Conservation (phyloP, 495 filamentous ascomycete genomes). For the Aspergillus hancockii region DNA sequence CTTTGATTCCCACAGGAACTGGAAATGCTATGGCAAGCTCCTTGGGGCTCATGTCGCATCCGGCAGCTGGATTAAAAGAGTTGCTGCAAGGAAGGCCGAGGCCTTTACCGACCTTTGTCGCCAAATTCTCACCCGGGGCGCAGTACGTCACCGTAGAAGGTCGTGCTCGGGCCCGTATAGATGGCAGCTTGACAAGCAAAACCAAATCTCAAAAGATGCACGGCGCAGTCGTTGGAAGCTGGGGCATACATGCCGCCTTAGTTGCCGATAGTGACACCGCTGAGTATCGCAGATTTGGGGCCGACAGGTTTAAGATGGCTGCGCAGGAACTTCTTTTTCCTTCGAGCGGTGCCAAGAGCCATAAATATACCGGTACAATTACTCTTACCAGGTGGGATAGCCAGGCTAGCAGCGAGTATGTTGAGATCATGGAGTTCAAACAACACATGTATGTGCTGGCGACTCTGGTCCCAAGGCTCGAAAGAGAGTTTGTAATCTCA, state of each 20-base stretch:
- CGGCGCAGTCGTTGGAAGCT: constrained; percentile 83
- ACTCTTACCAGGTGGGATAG: constrained; percentile 31
- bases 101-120: constrained; percentile 52
- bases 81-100: constrained; percentile 54
- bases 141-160: constrained; percentile 41
- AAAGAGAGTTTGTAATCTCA: constrained; percentile 76
- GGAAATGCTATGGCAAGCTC: constrained; percentile 88
- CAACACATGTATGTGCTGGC: constrained; percentile 74
- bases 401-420: constrained; percentile 25
- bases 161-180: constrained; percentile 25
- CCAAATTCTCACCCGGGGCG: constrained; percentile 67
- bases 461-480: constrained; percentile 75
- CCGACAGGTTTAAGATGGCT: constrained; percentile 78
- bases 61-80: constrained; percentile 29
- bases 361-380: constrained; percentile 68
- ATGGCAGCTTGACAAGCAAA: constrained; percentile 10
- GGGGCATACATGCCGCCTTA: constrained; percentile 83
- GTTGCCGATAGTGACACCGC: constrained; percentile 86
- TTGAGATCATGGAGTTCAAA: constrained; percentile 29
- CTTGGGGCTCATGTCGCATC: constrained; percentile 36
- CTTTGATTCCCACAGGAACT: constrained; percentile 76
- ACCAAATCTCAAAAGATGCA: constrained; percentile 45
- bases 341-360: constrained; percentile 56
- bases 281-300: constrained; percentile 72
- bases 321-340: constrained; percentile 71